Conservation (phyloP, 2,329 filamentous ascomycete species). For the Myriangium duriaei region DNA sequence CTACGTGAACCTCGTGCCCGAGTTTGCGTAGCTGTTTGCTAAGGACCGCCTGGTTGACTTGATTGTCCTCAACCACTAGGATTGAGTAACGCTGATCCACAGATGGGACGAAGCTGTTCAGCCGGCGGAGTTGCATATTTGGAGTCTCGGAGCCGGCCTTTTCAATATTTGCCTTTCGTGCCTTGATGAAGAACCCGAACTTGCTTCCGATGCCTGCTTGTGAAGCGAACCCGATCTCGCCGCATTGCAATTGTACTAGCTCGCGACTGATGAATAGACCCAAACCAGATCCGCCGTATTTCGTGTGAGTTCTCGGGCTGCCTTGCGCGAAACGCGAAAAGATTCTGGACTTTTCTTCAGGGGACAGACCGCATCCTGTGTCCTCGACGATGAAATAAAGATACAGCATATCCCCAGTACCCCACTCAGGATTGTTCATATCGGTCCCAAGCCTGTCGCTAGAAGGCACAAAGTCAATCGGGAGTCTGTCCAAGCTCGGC, state of each 20-base stretch:
- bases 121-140: neutral
- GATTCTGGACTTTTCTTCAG: constrained; percentile 32
- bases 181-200: constrained; percentile 7
- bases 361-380: constrained; percentile 26
- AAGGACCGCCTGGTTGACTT: constrained; percentile 8
- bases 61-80: constrained; percentile 10
- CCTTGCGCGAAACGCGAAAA: constrained; percentile 61
- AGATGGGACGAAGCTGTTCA: neutral
- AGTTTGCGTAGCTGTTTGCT: constrained; percentile 9
- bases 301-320: constrained; percentile 51
- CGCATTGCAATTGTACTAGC: constrained; percentile 4
- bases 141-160: neutral
- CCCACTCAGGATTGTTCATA: constrained; percentile 11
- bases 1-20: constrained; percentile 7
- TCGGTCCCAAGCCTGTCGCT: constrained; percentile 10
- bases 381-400: constrained; percentile 27
- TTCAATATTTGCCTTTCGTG: neutral
- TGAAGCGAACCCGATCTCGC: constrained; percentile 7
- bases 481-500: constrained; percentile 14
- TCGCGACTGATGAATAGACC: constrained; percentile 57
- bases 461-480: constrained; percentile 14
- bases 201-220: constrained; percentile 2
- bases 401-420: constrained; percentile 21
- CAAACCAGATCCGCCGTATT: constrained; percentile 58
- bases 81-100: neutral